Evolutionary conservation across 2,329 filamentous ascomycete species (phyloP).

Genomic region (Talaromyces amestolkiae): DNA sequence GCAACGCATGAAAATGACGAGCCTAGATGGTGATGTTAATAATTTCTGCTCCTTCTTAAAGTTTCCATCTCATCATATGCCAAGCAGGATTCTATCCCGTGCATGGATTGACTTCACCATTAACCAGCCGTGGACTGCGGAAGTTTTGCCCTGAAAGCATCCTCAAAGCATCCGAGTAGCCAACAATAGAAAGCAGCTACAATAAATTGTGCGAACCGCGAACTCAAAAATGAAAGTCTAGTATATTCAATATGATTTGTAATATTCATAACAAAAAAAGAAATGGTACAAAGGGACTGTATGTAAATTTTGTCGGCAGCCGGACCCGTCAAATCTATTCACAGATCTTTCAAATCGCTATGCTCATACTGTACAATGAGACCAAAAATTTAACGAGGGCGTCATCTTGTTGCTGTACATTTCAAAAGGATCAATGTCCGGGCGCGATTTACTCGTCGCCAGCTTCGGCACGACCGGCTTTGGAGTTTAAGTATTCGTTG

Average conservation of each 20-base stretch:
- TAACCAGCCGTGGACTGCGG: not conserved
- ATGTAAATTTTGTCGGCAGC: not conserved
- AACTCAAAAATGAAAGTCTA: not conserved
- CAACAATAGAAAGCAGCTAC: not conserved
- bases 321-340: conserved; percentile 1
- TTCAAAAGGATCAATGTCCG: not conserved
- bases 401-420: conserved; percentile 11
- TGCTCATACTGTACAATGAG: conserved; percentile 16
- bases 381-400: not conserved
- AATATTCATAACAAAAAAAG: conserved; percentile 4
- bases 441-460: conserved; percentile 29
- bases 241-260: not conserved
- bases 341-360: conserved; percentile 6
- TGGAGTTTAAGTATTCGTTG: conserved; percentile 53
- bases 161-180: not conserved
- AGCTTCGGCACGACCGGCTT: conserved; percentile 44
- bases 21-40: not conserved
- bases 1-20: no score
- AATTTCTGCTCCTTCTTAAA: not conserved
- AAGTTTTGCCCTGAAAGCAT: not conserved
- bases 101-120: not conserved
- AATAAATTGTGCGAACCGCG: not conserved
- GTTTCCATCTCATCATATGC: not conserved
- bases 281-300: conserved; percentile 13
- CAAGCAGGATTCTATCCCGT: not conserved